These are phyloP conservation scores for Neurospora tetrasperma DNA, from an alignment of 495 filamentous ascomycete species.

Conservation along the genomic window DNA sequence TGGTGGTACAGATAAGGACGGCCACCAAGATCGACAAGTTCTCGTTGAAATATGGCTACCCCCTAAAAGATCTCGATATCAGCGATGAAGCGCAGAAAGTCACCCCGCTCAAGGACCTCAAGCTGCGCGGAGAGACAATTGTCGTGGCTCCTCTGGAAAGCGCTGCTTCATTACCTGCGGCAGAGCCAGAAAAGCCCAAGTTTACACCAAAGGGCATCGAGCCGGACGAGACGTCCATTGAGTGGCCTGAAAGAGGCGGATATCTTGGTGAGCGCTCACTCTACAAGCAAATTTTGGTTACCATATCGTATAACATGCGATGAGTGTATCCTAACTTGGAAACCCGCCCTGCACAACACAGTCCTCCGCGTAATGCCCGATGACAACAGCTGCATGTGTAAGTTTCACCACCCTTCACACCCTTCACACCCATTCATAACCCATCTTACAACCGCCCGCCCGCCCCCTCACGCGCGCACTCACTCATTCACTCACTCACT, in stretches of 20 bases:
- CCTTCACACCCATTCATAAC: neutral
- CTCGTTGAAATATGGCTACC: conserved; percentile 82
- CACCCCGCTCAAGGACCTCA: conserved; percentile 38
- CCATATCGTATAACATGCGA: neutral
- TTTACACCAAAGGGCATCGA: conserved; percentile 25
- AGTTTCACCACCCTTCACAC: neutral
- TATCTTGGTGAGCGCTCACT: conserved; percentile 14
- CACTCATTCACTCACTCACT: neutral
- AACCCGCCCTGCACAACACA: conserved; percentile 4
- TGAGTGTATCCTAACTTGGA: no score
- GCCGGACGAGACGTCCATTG: conserved; percentile 25
- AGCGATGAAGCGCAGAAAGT: conserved; percentile 21
- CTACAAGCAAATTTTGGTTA: neutral
- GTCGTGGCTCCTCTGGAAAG: conserved; percentile 45
- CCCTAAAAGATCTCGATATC: conserved; percentile 58
- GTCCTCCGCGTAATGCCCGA: conserved; percentile 94
- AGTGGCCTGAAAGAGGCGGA: conserved; percentile 23
- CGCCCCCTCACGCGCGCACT: neutral
- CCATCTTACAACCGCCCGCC: no score
- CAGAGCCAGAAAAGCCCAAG: conserved; percentile 6
- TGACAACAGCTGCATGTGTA: conserved; percentile 84
- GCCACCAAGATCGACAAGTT: conserved; percentile 38
- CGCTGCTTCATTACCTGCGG: neutral
- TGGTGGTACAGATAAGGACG: conserved; percentile 35
- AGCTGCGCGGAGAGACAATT: conserved; percentile 72